Evolutionary conservation across 129 eudicot genomes (phyloP).

Genomic region (Scalesia atractyloides): DNA sequence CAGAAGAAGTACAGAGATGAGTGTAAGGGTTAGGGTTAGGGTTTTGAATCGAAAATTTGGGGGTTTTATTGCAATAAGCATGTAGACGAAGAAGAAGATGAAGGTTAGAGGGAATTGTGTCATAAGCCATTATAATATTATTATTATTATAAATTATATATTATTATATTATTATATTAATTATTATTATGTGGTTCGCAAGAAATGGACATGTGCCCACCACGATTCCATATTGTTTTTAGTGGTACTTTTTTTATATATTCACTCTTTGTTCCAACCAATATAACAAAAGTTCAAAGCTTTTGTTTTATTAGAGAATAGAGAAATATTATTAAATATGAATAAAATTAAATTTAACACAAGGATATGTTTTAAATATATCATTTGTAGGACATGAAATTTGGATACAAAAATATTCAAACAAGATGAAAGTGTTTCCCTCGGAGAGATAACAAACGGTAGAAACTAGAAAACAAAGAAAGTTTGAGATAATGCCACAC

Average conservation of each 20-base stretch:
- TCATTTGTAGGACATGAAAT: no score
- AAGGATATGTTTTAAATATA: no score
- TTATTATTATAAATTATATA: no score
- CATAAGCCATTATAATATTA: slow-evolving; percentile 27
- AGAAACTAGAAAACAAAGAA: no score
- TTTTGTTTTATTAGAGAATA: neutral
- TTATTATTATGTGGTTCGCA: neutral
- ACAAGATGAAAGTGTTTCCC: no score
- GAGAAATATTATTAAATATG: no score
- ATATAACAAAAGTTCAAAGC: neutral
- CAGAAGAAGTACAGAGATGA: neutral
- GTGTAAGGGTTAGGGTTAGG: slow-evolving; percentile 10
- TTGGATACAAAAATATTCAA: no score
- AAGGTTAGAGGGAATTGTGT: slow-evolving; percentile 31
- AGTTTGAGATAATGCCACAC: no score
- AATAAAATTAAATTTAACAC: no score
- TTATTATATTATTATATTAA: neutral
- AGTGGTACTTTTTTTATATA: slow-evolving; percentile 8
- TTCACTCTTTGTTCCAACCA: neutral
- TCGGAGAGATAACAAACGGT: no score
- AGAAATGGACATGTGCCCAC: slow-evolving; percentile 24
- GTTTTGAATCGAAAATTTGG: slow-evolving; percentile 12
- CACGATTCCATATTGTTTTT: slow-evolving; percentile 26
- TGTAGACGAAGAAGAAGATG: slow-evolving; percentile 9
- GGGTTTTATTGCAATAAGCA: neutral